Base-by-base conservation (phyloP, 768 basidiomycete genomes). In the Psilocybe cyanescens region DNA sequence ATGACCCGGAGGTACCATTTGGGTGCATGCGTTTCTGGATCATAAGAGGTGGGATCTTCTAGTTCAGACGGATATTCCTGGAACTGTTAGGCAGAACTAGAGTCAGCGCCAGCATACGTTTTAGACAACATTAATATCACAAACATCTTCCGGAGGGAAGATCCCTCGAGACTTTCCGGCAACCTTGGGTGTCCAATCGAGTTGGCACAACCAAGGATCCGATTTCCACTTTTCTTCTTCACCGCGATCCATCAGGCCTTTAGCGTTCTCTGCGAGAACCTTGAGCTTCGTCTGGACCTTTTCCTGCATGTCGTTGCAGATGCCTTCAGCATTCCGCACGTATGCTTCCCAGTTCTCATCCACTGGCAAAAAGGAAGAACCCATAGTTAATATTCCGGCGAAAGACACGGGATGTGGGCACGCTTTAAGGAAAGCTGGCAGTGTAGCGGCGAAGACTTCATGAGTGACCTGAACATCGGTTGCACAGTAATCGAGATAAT, bases 361-460 rank as follows among this genome's bases (percentile, higher is more conserved):
- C 51, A 99, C 95, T 1, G 94, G 89, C 45, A 99, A 78, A 69
- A 98, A 93, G 54, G 92, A 89, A 16, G 90, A 93, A 0, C 94
- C 92, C 97, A 99, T 99, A 3, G 86, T 86, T 46, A 96, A 76
- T 29, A 95, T 83, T 4, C 97, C 96, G 0, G 95, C 90, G 71
- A 98, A 98, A 1, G 93, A 91, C 2, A 93, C 95, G 0, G 96
- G 97, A 71, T 90, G 92, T 0, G 96, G 95, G 73, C 96, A 99
- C 4, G 86, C 86, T 30, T 79, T 71, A 46, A 95, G 80, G 71
- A 97, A 99, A 0, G 86, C 80, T 0, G 96, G 95, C 6, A 97
- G 83, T 30, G 91, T 89, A 57, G 84, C 81, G 12, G 80, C 67
- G 71, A 86, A 97, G 6, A 99, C 93, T 4, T 83, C 79, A 68